These are phyloP conservation scores for Spinellus fusiger DNA, from an alignment of 192 early-diverging fungal genomes.

Conservation along the genomic window DNA sequence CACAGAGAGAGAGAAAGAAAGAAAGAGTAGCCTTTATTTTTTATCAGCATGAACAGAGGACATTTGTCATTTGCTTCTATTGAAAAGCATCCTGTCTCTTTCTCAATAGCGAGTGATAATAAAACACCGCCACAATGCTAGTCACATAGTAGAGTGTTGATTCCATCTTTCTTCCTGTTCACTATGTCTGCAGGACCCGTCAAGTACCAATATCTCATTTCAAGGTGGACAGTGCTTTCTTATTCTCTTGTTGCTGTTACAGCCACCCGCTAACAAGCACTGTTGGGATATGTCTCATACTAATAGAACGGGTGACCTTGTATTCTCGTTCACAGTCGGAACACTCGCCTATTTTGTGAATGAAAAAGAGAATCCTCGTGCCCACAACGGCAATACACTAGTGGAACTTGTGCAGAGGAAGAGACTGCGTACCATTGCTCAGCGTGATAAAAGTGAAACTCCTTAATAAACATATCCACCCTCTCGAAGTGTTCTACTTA, in stretches of 20 bases:
- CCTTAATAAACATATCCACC: too few relatives aligned
- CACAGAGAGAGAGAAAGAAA: too few relatives aligned
- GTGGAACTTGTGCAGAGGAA: constrained; percentile 37
- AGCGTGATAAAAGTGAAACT: too few relatives aligned
- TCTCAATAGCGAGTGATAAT: too few relatives aligned
- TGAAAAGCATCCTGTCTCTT: too few relatives aligned
- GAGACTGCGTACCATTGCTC: constrained; percentile 23
- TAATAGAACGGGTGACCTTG: constrained; percentile 44
- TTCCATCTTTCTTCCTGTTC: background rate
- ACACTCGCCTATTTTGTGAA: constrained; percentile 49
- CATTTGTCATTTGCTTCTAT: too few relatives aligned
- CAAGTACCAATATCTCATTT: background rate
- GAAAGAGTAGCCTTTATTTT: too few relatives aligned
- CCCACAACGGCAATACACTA: constrained; percentile 41
- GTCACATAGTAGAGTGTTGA: background rate
- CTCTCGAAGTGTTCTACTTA: too few relatives aligned
- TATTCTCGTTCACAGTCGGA: constrained; percentile 46
- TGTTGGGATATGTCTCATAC: background rate
- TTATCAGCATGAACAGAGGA: too few relatives aligned
- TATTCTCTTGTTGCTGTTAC: background rate
- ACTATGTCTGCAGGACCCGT: background rate
- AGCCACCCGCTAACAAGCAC: background rate
- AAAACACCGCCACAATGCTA: background rate
- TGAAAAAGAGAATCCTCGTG: constrained; percentile 44
- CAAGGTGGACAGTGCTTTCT: background rate